Percentiles rank a stretch among this genome's conserved stretches.
Evolutionary conservation across 345 rosid genomes (phyloP).

Genomic region (Corchorus capsularis): DNA sequence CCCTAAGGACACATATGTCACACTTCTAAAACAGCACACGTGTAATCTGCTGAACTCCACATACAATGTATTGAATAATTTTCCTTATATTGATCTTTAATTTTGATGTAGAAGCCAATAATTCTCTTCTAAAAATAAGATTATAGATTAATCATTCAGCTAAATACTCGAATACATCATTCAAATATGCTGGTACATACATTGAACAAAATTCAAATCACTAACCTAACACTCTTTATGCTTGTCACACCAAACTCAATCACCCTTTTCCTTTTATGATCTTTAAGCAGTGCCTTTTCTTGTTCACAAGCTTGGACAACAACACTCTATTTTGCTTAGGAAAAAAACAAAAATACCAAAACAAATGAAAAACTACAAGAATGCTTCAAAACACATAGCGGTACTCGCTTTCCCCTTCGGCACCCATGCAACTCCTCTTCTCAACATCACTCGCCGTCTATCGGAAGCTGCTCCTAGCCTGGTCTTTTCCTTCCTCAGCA

Average conservation of each 20-base stretch:
- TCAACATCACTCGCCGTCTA: constrained; percentile 27
- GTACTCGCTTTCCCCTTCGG: constrained; percentile 46
- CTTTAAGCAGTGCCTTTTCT: background rate
- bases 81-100: too few species aligned
- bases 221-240: background rate
- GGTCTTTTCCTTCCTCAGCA: constrained; percentile 44
- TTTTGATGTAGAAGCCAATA: too few species aligned
- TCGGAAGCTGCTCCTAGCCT: constrained; percentile 24
- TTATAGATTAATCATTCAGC: too few species aligned
- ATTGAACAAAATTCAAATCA: background rate
- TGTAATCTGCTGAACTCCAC: too few species aligned
- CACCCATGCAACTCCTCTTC: constrained; percentile 41
- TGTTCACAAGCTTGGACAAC: background rate
- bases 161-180: too few species aligned
- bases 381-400: constrained; percentile 28
- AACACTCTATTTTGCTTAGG: background rate
- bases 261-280: background rate
- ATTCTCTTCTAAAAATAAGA: too few species aligned
- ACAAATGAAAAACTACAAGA: background rate
- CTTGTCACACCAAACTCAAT: background rate
- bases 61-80: too few species aligned
- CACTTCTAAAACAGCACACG: too few species aligned
- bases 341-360: background rate
- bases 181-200: too few species aligned
- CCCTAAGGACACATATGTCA: too few species aligned